Base-by-base conservation (phyloP, 2,329 filamentous ascomycete species). In the Ophiostoma angusticollis region DNA sequence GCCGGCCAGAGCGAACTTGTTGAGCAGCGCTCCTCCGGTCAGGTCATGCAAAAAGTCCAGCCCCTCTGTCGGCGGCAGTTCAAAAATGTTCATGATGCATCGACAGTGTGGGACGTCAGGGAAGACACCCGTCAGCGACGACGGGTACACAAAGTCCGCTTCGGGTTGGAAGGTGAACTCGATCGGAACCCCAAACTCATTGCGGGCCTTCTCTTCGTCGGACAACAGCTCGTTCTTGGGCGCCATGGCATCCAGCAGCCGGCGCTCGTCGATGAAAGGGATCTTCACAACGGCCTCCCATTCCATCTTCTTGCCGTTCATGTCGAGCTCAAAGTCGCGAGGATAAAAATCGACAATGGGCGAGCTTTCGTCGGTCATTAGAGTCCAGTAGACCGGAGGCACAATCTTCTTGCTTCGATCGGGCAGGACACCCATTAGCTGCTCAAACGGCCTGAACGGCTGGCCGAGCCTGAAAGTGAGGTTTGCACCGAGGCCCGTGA, bases 301-400 rank as follows among this genome's bases (percentile, higher is more conserved):
- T 47, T 98, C 93, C 82, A 94, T 93, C 64, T 94, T 98, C 67
- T 98, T 98, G 43, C 91, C 93, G 51, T 98, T 96, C 91, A 98
- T 96, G 56, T 98, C 93, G 29, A 98, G 69, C 48, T 93, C 85
- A 53, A 98, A 98, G 52, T 98, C 91, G 50, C 89, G 75, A 3
- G 91, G 91, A 53, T 98, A 98, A 57, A 98, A 98, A 56, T 98
- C 91, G 53, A 94, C 82, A 56, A 98, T 98, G 2, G 91, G 86
- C 13, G 89, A 96, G 13, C 82, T 74, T 2, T 80, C 70, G 40
- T 83, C 83, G 2, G 85, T 95, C 91, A 98, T 98, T 35, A 98
- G 68, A 19, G 84, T 77, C 60, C 91, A 84, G 59, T 93, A 96
- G 4, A 86, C 77, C 25, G 63, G 60, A 2, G 91, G 91, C 2